Evolutionary conservation across 345 rosid species (phyloP).

Genomic region (Salix exigua): DNA sequence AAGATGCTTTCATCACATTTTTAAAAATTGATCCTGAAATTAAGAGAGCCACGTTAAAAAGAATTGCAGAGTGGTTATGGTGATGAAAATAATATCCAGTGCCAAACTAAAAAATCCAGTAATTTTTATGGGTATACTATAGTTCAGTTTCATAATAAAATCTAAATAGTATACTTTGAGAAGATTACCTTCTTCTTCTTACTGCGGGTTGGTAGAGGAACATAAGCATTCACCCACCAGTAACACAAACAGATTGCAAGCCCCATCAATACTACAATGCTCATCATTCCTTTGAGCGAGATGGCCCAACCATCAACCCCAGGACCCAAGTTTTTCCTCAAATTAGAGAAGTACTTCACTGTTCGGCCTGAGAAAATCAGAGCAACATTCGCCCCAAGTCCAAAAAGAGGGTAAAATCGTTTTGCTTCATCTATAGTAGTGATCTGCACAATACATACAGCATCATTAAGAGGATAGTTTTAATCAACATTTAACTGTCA

Average conservation of each 20-base stretch:
- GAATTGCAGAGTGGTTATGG: not conserved
- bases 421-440: constrained; percentile 96
- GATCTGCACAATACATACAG: constrained; percentile 49
- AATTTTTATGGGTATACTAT: not conserved
- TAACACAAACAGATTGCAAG: constrained; percentile 71
- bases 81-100: not conserved
- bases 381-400: constrained; percentile 92
- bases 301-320: constrained; percentile 99
- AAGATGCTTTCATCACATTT: not conserved
- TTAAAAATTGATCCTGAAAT: not conserved
- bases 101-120: not conserved
- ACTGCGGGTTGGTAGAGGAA: constrained; percentile 82
- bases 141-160: constrained; percentile 6
- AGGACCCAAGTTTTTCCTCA: constrained; percentile 85
- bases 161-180: not conserved
- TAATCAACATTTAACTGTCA: not conserved
- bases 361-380: constrained; percentile 92
- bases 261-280: constrained; percentile 88
- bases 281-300: constrained; percentile 94
- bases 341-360: constrained; percentile 85
- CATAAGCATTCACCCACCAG: constrained; percentile 90
- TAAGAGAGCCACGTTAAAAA: not conserved
- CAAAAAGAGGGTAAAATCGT: constrained; percentile 87
- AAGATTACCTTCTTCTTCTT: constrained; percentile 87
- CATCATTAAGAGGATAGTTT: constrained; percentile 7